phyloP scores from a whole-genome alignment of 495 filamentous ascomycete genomes.

The Aspergillus asperescens region DNA sequence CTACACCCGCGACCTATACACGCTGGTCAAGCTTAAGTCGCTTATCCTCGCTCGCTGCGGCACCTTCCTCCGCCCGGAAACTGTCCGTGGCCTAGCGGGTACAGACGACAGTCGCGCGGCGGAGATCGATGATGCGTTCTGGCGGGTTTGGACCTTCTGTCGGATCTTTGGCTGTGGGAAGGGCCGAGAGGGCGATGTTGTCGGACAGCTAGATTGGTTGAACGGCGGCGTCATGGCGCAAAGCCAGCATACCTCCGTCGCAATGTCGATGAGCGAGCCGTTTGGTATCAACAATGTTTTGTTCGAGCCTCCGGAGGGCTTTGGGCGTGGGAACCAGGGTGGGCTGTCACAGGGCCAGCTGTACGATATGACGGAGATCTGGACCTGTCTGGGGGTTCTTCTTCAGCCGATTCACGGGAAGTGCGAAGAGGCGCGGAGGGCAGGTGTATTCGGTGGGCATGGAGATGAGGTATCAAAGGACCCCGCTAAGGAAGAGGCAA shows the following conservation, averaged over 20 bases:
- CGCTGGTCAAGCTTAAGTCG: slow-evolving; percentile 54
- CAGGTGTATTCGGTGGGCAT: slow-evolving; percentile 51
- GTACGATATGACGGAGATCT: slow-evolving; percentile 63
- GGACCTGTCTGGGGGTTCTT: slow-evolving; percentile 57
- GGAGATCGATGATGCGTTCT: slow-evolving; percentile 61
- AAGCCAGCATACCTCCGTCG: slow-evolving; percentile 25
- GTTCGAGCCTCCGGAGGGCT: slow-evolving; percentile 52
- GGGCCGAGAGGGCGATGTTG: slow-evolving; percentile 54
- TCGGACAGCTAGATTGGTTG: slow-evolving; percentile 63
- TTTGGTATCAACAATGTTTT: slow-evolving; percentile 51
- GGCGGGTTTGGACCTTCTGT: slow-evolving; percentile 68
- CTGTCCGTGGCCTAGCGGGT: slow-evolving; percentile 50
- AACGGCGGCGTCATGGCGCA: slow-evolving; percentile 51
- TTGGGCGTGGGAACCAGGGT: slow-evolving; percentile 53
- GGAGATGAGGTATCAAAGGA: slow-evolving; percentile 45
- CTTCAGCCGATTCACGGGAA: slow-evolving; percentile 55
- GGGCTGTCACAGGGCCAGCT: slow-evolving; percentile 54
- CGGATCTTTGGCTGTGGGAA: slow-evolving; percentile 59
- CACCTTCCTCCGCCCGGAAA: slow-evolving; percentile 54
- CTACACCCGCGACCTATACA: slow-evolving; percentile 54
- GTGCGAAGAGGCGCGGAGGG: slow-evolving; percentile 48
- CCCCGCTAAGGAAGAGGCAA: slow-evolving; percentile 47
- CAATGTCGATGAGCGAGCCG: slow-evolving; percentile 37
- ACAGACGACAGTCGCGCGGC: slow-evolving; percentile 43
- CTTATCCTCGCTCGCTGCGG: slow-evolving; percentile 55